Percentiles rank a stretch among this genome's conserved stretches.
These are phyloP conservation scores for Sphagnum tenellum DNA, from an alignment of 225 moss, liverwort and hornwort species.

Conservation along the genomic window DNA sequence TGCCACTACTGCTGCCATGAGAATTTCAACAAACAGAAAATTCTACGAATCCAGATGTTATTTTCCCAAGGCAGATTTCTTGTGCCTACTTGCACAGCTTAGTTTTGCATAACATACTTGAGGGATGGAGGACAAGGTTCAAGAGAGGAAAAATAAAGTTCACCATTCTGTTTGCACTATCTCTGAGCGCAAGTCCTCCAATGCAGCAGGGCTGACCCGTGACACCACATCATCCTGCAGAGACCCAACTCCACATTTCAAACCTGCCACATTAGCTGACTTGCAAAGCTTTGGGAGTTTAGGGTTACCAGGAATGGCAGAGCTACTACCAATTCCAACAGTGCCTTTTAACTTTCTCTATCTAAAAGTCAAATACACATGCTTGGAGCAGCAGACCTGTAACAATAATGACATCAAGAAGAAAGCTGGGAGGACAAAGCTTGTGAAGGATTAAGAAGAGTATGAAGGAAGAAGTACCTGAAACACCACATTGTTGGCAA, in stretches of 20 bases:
- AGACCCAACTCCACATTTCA: neutral
- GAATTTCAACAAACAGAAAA: too few species aligned
- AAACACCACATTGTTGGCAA: constrained; percentile 54
- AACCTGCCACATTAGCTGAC: too few species aligned
- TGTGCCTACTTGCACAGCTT: too few species aligned
- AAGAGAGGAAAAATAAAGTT: constrained; percentile 1
- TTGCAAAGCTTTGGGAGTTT: too few species aligned
- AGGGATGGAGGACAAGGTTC: neutral
- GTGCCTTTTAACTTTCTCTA: too few species aligned
- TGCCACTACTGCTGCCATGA: too few species aligned
- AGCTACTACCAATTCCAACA: too few species aligned
- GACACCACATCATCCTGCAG: constrained; percentile 81
- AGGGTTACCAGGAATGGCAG: too few species aligned
- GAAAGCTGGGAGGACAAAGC: neutral
- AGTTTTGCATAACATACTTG: neutral
- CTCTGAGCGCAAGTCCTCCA: constrained; percentile 77
- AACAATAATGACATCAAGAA: neutral
- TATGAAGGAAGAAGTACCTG: constrained; percentile 39
- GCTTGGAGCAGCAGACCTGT: neutral
- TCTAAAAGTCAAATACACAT: too few species aligned
- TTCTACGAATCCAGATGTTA: too few species aligned
- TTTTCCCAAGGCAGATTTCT: too few species aligned
- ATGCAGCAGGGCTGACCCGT: constrained; percentile 73
- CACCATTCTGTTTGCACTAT: constrained; percentile 81
- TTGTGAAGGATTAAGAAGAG: neutral